Base-by-base conservation (phyloP, 495 filamentous ascomycete genomes). In the Lasiosphaeria hispida region DNA sequence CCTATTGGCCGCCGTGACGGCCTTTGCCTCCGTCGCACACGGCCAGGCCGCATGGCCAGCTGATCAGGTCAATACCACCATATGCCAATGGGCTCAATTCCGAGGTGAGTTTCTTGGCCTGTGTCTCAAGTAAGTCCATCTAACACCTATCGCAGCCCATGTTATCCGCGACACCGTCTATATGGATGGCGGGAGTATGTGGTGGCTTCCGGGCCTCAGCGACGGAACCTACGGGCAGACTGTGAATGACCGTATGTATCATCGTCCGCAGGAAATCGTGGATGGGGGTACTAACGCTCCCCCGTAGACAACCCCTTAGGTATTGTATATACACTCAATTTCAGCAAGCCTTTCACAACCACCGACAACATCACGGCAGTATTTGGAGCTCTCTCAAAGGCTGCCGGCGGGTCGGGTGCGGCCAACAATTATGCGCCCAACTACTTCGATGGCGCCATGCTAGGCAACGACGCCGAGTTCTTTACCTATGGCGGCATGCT, bases 141-240 rank as follows among this genome's bases (percentile, higher is more conserved):
- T 75, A 49, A 76, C 63, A 17, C 1, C 3, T 4, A 48, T 14
- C n/a, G 7, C 13, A 87, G 87, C 78, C 58, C 81, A 81, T 47
- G 69, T 87, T 1, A 75, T 90, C 41, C 81, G 78, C 19, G 85
- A 91, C 63, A 86, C 79, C 2, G 71, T 90, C 23, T 91, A 86
- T 61, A 53, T 91, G 15, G 87, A 91, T 64, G 88, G 88, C 40
- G 88, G 88, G 3, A 44, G 62, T 53, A 54, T 85, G 19, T 78
- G 60, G 60, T 85, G 80, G 74, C 41, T 72, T 36, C 70, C 72
- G 1, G 78, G 75, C 13, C 38, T 79, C 14, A 62, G 65, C 3
- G 70, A 80, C 59, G 80, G 77, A 2, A 49, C 53, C 30, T 55
- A 61, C 37, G 63, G 53, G 0, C 0, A 3, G 0, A 30, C 63